phyloP scores from a whole-genome alignment of 1,284 basidiomycete species.

The Pseudozyma pruni region DNA sequence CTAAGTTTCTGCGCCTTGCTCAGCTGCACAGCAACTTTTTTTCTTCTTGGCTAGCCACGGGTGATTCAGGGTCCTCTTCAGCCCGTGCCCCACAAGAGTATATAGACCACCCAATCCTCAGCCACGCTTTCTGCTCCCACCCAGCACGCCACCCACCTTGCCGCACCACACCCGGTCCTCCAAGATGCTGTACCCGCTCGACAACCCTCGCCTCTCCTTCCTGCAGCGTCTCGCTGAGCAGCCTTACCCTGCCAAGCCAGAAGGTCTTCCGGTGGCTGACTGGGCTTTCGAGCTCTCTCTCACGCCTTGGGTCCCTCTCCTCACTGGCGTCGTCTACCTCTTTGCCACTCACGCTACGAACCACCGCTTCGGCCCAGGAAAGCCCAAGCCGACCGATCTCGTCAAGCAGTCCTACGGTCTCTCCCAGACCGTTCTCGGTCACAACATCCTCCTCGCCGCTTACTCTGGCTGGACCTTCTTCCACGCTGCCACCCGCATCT shows the following conservation, averaged over 20 bases:
- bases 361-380: constrained; percentile 40
- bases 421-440: constrained; percentile 54
- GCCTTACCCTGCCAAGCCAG: constrained; percentile 51
- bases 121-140: too few species aligned
- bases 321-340: constrained; percentile 45
- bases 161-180: too few species aligned
- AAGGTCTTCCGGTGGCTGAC: constrained; percentile 44
- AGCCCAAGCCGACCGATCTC: constrained; percentile 48
- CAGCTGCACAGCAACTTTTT: constrained; percentile 6
- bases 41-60: neutral
- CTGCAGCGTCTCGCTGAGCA: constrained; percentile 30
- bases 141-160: neutral
- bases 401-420: constrained; percentile 49
- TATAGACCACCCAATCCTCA: constrained; percentile 10
- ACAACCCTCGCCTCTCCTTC: constrained; percentile 42
- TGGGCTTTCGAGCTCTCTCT: constrained; percentile 50
- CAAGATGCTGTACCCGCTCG: constrained; percentile 42
- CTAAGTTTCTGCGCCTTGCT: constrained; percentile 5
- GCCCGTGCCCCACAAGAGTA: neutral
- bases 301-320: constrained; percentile 36
- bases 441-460: constrained; percentile 65
- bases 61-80: neutral
- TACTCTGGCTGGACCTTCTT: constrained; percentile 62
- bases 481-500: constrained; percentile 39
- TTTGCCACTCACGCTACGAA: constrained; percentile 49